Conservation (phyloP, 75 land plant species). For the Pinus taeda region DNA sequence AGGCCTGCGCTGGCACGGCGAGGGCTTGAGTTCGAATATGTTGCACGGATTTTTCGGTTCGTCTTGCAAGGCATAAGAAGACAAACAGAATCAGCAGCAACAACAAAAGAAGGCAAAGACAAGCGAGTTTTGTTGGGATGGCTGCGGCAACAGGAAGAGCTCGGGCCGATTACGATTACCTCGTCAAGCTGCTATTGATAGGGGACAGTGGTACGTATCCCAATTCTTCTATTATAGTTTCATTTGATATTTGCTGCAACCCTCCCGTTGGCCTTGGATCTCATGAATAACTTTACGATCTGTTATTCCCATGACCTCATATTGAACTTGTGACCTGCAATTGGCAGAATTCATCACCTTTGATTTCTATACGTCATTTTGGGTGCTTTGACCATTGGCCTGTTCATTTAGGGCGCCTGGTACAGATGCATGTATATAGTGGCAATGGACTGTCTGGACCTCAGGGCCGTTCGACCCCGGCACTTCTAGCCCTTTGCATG, state of each 20-base stretch:
- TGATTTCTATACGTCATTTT: background rate
- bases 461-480: background rate
- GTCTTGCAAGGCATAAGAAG: background rate
- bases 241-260: background rate
- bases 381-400: background rate
- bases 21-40: slow-evolving; percentile 7
- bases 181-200: slow-evolving; percentile 62
- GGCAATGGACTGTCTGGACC: background rate
- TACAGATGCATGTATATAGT: background rate
- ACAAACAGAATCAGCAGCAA: background rate
- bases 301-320: background rate
- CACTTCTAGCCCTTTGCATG: background rate
- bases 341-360: background rate
- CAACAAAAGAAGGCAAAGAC: background rate
- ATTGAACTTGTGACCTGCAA: background rate
- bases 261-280: background rate
- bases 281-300: too few relatives aligned
- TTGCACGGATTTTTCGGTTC: background rate
- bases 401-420: background rate
- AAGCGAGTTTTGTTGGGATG: slow-evolving; percentile 18
- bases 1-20: background rate
- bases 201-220: slow-evolving; percentile 55
- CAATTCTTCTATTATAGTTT: background rate
- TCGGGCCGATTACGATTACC: slow-evolving; percentile 64
- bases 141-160: slow-evolving; percentile 47